Conservation (phyloP, 108 stramenopile genomes). For the Skeletonema marinoi region DNA sequence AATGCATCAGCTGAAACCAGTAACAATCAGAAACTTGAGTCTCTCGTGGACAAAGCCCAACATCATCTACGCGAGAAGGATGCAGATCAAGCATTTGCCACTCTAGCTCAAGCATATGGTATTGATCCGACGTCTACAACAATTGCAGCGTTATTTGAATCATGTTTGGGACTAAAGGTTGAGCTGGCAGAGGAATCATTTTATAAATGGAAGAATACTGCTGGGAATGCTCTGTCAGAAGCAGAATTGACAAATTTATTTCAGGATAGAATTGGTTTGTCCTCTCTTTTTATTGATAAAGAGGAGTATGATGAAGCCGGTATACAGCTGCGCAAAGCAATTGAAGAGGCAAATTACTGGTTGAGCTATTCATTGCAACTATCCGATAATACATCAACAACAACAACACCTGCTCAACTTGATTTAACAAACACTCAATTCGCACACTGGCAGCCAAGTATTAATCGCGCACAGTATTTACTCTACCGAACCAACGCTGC, state of each 20-base stretch:
- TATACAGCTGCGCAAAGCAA: constrained; percentile 27
- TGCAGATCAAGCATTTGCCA: constrained; percentile 46
- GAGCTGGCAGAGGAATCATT: constrained; percentile 13
- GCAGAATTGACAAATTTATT: constrained; percentile 29
- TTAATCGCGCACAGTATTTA: constrained; percentile 43
- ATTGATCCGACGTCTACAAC: constrained; percentile 63
- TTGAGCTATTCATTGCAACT: constrained; percentile 4
- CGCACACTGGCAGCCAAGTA: constrained; percentile 30
- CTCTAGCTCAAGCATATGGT: constrained; percentile 54
- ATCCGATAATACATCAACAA: not conserved
- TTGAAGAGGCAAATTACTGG: constrained; percentile 38
- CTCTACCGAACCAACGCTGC: constrained; percentile 56
- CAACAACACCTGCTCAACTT: not conserved
- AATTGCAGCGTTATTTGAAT: constrained; percentile 63
- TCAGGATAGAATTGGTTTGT: constrained; percentile 63
- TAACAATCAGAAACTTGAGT: not conserved
- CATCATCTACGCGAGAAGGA: constrained; percentile 13
- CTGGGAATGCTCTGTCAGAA: constrained; percentile 12
- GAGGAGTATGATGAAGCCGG: constrained; percentile 57
- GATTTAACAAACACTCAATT: constrained; percentile 23
- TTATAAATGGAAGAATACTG: constrained; percentile 21
- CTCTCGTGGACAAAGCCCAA: constrained; percentile 25
- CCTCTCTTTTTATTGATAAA: constrained; percentile 51
- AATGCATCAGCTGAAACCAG: not conserved
- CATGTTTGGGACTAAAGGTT: constrained; percentile 38